phyloP scores from a whole-genome alignment of 371 early-diverging fungal species.

The Rhizopus sp. region DNA sequence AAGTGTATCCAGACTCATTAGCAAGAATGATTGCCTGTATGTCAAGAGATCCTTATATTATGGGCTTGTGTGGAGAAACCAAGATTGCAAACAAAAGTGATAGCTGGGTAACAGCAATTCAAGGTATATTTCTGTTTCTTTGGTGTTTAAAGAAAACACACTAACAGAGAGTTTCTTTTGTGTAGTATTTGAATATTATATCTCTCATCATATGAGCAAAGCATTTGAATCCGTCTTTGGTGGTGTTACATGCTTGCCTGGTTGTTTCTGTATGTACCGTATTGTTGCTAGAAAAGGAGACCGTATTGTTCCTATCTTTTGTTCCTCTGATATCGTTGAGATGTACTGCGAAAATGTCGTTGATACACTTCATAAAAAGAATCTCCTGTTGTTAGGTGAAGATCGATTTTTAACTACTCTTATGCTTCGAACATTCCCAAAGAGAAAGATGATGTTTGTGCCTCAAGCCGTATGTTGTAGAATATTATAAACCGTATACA shows the following conservation, averaged over 20 bases:
- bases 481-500: background rate
- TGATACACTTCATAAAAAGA: conserved; percentile 95
- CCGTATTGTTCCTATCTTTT: conserved; percentile 72
- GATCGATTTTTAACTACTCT: conserved; percentile 95
- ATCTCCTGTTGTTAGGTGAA: conserved; percentile 92
- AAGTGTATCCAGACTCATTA: conserved; percentile 81
- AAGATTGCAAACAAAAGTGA: conserved; percentile 84
- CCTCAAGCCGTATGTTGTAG: conserved; percentile 71
- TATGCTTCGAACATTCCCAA: conserved; percentile 92
- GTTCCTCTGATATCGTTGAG: conserved; percentile 83
- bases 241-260: conserved; percentile 96
- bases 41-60: conserved; percentile 75
- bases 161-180: background rate
- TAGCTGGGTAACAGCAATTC: conserved; percentile 92
- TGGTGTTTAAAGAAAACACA: background rate
- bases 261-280: conserved; percentile 97
- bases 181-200: conserved; percentile 95
- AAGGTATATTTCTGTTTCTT: conserved; percentile 45
- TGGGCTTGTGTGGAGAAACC: conserved; percentile 90
- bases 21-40: conserved; percentile 80
- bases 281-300: conserved; percentile 79
- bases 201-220: conserved; percentile 93
- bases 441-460: conserved; percentile 90
- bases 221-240: conserved; percentile 97
- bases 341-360: conserved; percentile 90